Percentiles rank a stretch among this genome's conserved stretches.
Evolutionary conservation across 495 filamentous ascomycete species (phyloP).

Genomic region (Neurospora sp.): DNA sequence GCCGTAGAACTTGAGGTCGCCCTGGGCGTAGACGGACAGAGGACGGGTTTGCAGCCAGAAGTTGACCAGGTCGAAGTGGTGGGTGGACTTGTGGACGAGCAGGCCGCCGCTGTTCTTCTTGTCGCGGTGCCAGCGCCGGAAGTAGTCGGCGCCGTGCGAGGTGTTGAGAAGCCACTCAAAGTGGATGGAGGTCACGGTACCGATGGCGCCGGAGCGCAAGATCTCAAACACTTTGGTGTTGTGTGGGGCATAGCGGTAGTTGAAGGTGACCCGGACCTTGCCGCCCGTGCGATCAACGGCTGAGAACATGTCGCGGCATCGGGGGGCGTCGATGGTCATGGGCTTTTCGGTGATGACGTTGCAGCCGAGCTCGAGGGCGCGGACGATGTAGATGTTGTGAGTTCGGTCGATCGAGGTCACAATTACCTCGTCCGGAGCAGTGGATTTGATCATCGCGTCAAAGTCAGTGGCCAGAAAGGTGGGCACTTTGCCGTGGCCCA

Average conservation of each 20-base stretch:
- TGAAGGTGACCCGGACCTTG: slow-evolving; percentile 39
- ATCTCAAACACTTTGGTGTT: slow-evolving; percentile 42
- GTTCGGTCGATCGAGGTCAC: slow-evolving; percentile 50
- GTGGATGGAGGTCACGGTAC: slow-evolving; percentile 43
- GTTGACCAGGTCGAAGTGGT: slow-evolving; percentile 43
- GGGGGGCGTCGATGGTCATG: slow-evolving; percentile 45
- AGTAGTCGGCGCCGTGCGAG: slow-evolving; percentile 49
- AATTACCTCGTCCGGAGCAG: slow-evolving; percentile 45
- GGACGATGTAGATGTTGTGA: slow-evolving; percentile 45
- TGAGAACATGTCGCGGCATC: slow-evolving; percentile 39
- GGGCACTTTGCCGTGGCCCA: slow-evolving; percentile 32
- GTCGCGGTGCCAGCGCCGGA: slow-evolving; percentile 53
- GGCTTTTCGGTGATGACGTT: slow-evolving; percentile 50
- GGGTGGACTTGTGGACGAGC: slow-evolving; percentile 40
- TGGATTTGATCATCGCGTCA: slow-evolving; percentile 42
- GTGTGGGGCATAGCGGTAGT: slow-evolving; percentile 43
- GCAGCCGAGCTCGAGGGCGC: slow-evolving; percentile 45
- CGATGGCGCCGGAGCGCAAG: slow-evolving; percentile 40
- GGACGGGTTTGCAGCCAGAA: slow-evolving; percentile 40
- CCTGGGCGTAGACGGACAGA: slow-evolving; percentile 34
- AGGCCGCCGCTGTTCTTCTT: slow-evolving; percentile 46
- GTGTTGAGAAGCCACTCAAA: slow-evolving; percentile 54
- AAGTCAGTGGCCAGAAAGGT: slow-evolving; percentile 43
- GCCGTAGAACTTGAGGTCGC: slow-evolving; percentile 39
- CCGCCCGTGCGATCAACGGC: slow-evolving; percentile 28